phyloP scores from a whole-genome alignment of 2,329 filamentous ascomycete genomes.

The Diplodia intermedia region DNA sequence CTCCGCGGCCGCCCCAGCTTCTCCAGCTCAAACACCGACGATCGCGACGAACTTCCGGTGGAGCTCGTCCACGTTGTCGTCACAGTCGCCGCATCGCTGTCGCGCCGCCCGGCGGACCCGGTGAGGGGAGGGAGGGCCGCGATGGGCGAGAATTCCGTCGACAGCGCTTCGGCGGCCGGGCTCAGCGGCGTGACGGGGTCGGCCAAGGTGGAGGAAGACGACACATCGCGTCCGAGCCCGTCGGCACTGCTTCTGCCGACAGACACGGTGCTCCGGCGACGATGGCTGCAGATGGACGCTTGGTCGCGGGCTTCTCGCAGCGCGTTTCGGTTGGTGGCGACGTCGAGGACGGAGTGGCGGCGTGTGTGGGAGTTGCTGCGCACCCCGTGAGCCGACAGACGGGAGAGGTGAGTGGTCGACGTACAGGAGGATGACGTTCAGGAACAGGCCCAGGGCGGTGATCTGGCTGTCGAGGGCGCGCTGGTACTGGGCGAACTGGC shows the following conservation, averaged over 20 bases:
- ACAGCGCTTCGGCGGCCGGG: too few relatives aligned
- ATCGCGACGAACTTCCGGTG: too few relatives aligned
- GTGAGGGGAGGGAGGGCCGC: too few relatives aligned
- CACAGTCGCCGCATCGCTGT: too few relatives aligned
- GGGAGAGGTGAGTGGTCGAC: not conserved
- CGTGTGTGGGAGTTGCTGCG: not conserved
- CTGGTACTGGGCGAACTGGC: not conserved
- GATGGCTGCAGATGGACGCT: not conserved
- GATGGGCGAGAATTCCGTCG: too few relatives aligned
- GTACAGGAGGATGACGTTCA: conserved; percentile 1
- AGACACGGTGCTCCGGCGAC: not conserved
- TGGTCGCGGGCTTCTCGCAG: not conserved
- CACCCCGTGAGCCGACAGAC: not conserved
- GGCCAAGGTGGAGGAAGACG: too few relatives aligned
- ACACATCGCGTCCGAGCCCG: not conserved
- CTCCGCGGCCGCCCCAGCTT: too few relatives aligned
- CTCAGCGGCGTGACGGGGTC: too few relatives aligned
- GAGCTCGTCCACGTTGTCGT: too few relatives aligned
- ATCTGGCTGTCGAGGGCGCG: conserved; percentile 2
- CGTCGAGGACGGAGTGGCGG: not conserved
- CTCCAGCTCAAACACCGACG: too few relatives aligned
- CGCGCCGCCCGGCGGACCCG: too few relatives aligned
- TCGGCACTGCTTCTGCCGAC: not conserved
- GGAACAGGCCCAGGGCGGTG: not conserved
- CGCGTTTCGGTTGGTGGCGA: not conserved